Conservation (phyloP, 106 monocot genomes). For the Allium sativum region DNA sequence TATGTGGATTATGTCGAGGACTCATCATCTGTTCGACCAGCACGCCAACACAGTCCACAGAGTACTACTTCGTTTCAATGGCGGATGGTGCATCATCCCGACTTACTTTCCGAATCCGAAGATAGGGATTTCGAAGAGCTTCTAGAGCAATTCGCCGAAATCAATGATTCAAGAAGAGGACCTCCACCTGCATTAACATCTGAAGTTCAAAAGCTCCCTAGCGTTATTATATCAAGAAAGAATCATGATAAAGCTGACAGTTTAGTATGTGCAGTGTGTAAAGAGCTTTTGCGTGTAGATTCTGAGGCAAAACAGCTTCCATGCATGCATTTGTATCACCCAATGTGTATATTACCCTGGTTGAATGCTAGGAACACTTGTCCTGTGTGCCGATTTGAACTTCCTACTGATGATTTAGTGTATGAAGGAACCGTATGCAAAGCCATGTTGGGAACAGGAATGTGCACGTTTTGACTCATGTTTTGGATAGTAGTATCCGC, state of each 20-base stretch:
- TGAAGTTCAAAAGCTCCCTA: constrained; percentile 40
- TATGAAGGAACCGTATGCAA: constrained; percentile 45
- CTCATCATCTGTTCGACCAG: constrained; percentile 6
- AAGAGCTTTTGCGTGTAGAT: constrained; percentile 35
- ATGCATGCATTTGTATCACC: constrained; percentile 72
- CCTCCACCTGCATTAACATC: constrained; percentile 56
- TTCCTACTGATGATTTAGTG: constrained; percentile 76
- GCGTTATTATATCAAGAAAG: constrained; percentile 37
- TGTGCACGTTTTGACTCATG: constrained; percentile 5
- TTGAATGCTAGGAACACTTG: constrained; percentile 75
- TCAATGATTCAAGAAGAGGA: constrained; percentile 58
- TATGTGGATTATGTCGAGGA: not conserved
- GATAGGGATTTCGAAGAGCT: constrained; percentile 56
- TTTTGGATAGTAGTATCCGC: constrained; percentile 10
- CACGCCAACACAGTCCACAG: constrained; percentile 21
- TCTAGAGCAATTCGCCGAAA: constrained; percentile 65
- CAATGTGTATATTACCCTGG: constrained; percentile 78
- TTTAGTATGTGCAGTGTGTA: constrained; percentile 74
- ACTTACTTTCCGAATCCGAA: constrained; percentile 26
- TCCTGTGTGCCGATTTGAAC: constrained; percentile 81
- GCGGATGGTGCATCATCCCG: constrained; percentile 9
- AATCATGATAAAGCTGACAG: constrained; percentile 43
- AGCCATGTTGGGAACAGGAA: constrained; percentile 16
- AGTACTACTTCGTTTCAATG: constrained; percentile 18
- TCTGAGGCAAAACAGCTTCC: constrained; percentile 54